Evolutionary conservation across 2,329 filamentous ascomycete species (phyloP).

Genomic region (Ophiostoma piceae): DNA sequence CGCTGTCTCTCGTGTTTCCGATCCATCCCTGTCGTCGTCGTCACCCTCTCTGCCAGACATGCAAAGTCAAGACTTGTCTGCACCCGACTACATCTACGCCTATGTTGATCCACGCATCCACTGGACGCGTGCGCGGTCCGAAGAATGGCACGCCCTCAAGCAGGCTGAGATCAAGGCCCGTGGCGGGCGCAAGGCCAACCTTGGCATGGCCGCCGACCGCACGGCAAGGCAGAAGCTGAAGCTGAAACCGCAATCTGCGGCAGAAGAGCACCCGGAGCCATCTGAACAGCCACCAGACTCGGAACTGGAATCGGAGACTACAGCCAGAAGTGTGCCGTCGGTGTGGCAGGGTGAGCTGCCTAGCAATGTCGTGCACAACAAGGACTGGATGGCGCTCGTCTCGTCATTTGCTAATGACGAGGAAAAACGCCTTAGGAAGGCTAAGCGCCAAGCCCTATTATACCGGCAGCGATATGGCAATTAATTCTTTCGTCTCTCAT

Average conservation of each 20-base stretch:
- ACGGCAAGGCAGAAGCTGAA: constrained; percentile 28
- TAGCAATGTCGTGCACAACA: constrained; percentile 15
- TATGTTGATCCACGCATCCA: constrained; percentile 49
- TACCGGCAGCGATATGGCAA: not conserved
- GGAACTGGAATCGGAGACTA: not conserved
- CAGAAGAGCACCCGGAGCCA: not conserved
- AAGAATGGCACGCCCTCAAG: constrained; percentile 46
- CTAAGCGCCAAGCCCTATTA: not conserved
- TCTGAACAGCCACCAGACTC: not conserved
- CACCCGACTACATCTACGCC: constrained; percentile 33
- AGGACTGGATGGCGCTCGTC: constrained; percentile 20
- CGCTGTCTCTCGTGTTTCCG: not conserved
- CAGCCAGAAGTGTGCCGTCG: constrained; percentile 27
- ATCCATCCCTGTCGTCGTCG: not conserved
- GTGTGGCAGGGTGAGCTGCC: constrained; percentile 22
- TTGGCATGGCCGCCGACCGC: constrained; percentile 43
- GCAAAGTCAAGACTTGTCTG: not conserved
- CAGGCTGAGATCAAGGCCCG: constrained; percentile 46
- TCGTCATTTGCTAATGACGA: constrained; percentile 21
- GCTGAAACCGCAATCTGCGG: not conserved
- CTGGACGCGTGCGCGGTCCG: constrained; percentile 40
- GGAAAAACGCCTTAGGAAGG: not conserved
- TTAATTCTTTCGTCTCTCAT: not conserved
- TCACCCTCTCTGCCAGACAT: not conserved
- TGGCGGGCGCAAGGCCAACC: constrained; percentile 46